These are phyloP conservation scores for Teunomyces lycoperdinae DNA, from an alignment of 805 yeast genomes.

Conservation along the genomic window DNA sequence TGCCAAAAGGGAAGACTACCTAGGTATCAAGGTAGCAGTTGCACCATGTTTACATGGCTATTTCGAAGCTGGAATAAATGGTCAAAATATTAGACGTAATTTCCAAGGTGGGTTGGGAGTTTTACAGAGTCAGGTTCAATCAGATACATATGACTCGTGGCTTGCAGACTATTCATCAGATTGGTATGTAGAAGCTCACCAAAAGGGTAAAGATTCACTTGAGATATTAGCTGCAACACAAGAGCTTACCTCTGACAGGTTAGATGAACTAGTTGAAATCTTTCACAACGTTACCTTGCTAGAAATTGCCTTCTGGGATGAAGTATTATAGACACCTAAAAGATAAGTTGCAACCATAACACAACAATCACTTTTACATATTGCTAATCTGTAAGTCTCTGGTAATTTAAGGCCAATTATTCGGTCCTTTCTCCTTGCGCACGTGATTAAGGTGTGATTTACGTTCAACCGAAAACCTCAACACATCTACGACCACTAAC, in stretches of 20 bases:
- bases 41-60: slow-evolving; percentile 79
- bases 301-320: slow-evolving; percentile 73
- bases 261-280: slow-evolving; percentile 52
- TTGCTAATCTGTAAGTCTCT: neutral
- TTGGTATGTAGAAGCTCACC: slow-evolving; percentile 54
- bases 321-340: slow-evolving; percentile 15
- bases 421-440: neutral
- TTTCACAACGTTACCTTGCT: slow-evolving; percentile 57
- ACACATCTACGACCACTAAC: neutral
- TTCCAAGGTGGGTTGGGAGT: slow-evolving; percentile 16
- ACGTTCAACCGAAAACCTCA: slow-evolving; percentile 2
- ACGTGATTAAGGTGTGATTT: neutral
- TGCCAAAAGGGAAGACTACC: slow-evolving; percentile 54
- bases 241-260: slow-evolving; percentile 40
- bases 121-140: slow-evolving; percentile 15
- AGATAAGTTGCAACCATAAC: neutral
- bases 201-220: slow-evolving; percentile 47
- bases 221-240: slow-evolving; percentile 35
- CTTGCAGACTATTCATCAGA: slow-evolving; percentile 57
- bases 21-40: slow-evolving; percentile 63
- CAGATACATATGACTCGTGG: slow-evolving; percentile 51
- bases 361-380: neutral
- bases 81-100: slow-evolving; percentile 17
- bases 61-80: slow-evolving; percentile 50
- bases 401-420: neutral